Evolutionary conservation across 805 yeast species (phyloP), one percentile per base, ranked within the genome.

Genomic region (Lipomyces chichibuensis): DNA sequence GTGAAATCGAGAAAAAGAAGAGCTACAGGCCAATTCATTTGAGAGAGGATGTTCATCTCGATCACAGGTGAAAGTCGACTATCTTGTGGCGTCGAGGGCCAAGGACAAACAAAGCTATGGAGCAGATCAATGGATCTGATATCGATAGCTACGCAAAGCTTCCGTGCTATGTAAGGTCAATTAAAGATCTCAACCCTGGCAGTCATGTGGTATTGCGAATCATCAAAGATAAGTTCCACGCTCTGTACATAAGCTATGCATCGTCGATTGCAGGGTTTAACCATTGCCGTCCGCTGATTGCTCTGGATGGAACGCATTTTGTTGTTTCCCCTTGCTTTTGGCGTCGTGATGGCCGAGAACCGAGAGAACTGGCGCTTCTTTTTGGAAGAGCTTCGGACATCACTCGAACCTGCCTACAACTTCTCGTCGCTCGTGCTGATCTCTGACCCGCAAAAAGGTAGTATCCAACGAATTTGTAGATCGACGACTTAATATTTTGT

Each of bases 51-150:
- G 55, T 23, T 52, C 33, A 27, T 25, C 55, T 52, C n/a, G 55
- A 52, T 52, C 17, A 52, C 17, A n/a, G 32, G 55, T 52, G 55
- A 20, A 52, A 23, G 25, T 52, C 27, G 55, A 27, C 55, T 52
- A 52, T 25, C 55, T 52, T 14, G 55, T 52, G 3, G 55, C 32
- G 7, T 25, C 13, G 7, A 52, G 55, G n/a, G 55, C 55, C 14
- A 52, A 23, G 32, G 55, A 52, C 55, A 52, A 7, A 6, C n/a
- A n/a, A n/a, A n/a, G n/a, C 55, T 20, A 52, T 1, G 8, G 32
- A 52, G 14, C 7, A 25, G n/a, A 52, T 52, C 6, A 7, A 52
- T 52, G 55, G 55, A 4, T 52, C 55, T 25, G 55, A 52, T 52
- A 23, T 52, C 32, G 55, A 52, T 11, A 20, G 55, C 9, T 52